Evolutionary conservation across 495 filamentous ascomycete species (phyloP).

Genomic region (Chlorociboria aeruginascens): DNA sequence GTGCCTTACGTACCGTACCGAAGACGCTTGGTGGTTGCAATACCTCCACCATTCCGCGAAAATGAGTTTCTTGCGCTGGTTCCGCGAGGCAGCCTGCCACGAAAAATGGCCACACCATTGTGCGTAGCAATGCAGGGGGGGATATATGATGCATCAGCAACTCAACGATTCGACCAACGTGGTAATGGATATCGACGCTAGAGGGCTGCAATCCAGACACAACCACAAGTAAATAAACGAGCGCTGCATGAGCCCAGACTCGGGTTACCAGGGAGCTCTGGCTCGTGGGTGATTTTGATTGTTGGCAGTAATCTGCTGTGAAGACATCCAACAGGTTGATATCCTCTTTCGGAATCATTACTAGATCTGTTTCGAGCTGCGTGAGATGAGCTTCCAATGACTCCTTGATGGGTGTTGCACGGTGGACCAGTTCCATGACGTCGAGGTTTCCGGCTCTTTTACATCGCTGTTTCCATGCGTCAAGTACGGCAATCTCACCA

Average conservation of each 20-base stretch:
- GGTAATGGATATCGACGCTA: background rate
- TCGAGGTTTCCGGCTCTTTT: slow-evolving; percentile 22
- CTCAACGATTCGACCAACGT: background rate
- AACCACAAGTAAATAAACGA: slow-evolving; percentile 1
- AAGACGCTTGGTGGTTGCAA: slow-evolving; percentile 31
- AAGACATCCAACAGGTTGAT: slow-evolving; percentile 1
- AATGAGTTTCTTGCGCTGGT: slow-evolving; percentile 27
- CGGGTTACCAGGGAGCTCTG: background rate
- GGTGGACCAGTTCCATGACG: slow-evolving; percentile 23
- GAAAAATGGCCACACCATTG: slow-evolving; percentile 38
- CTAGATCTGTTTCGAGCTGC: background rate
- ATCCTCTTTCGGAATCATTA: background rate
- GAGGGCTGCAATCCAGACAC: background rate
- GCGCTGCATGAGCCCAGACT: slow-evolving; percentile 3
- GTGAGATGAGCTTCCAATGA: slow-evolving; percentile 6
- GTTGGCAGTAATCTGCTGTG: background rate
- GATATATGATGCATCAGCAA: background rate
- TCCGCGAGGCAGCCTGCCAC: slow-evolving; percentile 39
- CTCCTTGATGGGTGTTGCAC: slow-evolving; percentile 22
- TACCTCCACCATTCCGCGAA: slow-evolving; percentile 26
- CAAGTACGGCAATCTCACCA: slow-evolving; percentile 25
- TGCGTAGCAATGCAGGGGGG: slow-evolving; percentile 6
- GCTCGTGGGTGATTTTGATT: background rate
- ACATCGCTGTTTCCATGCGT: slow-evolving; percentile 26
- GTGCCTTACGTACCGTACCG: slow-evolving; percentile 33